Evolutionary conservation across 1,284 basidiomycete genomes (phyloP), one percentile per base, ranked within the genome.

Genomic region (Melampsora larici-populina): DNA sequence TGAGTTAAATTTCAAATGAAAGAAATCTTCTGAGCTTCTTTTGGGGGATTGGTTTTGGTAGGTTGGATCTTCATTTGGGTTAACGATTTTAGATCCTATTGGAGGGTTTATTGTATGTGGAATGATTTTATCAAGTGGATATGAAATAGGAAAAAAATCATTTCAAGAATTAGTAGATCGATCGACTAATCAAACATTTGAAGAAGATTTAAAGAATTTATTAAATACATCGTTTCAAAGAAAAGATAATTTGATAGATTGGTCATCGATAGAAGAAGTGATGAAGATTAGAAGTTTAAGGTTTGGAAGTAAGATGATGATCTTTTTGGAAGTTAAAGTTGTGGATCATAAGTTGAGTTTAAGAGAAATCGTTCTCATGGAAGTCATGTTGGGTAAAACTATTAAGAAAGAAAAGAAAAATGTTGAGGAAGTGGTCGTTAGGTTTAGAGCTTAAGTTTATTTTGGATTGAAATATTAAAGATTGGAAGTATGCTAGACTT

Each of bases 51-150:
- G 17, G 11, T 13, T 48, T 46, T 7, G 13, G n/a, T 49, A 72
- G 70, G 6, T 72, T 40, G 70, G 70, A 72, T 58, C 49, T 46
- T 63, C 58, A 55, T 63, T 63, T 29, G 70, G 70, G 2, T 72
- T 72, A 2, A 72, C 24, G 24, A 63, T 72, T 48, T 63, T 72
- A 46, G 70, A 72, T 24, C 70, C 70, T 21, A 63, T 72, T 40
- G 70, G 70, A n/a, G 70, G 70, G n/a, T 72, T 72, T 49, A 49
- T 72, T 2, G 70, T 72, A 18, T 63, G 58, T 64, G 62, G 11
- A 29, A 72, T 72, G 70, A 72, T 72, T 43, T 43, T 72, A 72
- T 13, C 29, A 33, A 72, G 70, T 63, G 70, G 70, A 31, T 24
- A n/a, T 13, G 17, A 40, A 40, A 72, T 72, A 1, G 70, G 70